Percentiles rank a stretch among this genome's conserved stretches.
phyloP scores from a whole-genome alignment of 2,329 filamentous ascomycete genomes.

The Nemania bipapillata region DNA sequence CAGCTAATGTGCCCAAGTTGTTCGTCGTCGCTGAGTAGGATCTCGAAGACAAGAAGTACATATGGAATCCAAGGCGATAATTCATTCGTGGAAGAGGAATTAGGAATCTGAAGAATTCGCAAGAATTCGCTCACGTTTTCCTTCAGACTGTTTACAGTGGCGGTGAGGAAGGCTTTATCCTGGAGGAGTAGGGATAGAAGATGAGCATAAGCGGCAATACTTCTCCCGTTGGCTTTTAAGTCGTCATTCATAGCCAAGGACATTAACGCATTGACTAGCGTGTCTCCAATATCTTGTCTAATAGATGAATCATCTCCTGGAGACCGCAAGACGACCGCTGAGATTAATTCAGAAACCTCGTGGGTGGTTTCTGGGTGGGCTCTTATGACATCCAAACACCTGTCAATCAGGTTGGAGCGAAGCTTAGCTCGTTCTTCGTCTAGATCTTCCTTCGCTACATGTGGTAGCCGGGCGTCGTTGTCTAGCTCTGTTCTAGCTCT shows the following conservation, averaged over 20 bases:
- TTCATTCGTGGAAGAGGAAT: constrained; percentile 75
- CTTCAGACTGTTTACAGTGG: constrained; percentile 77
- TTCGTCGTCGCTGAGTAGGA: constrained; percentile 87
- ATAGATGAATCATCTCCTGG: constrained; percentile 61
- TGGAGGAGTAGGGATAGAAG: constrained; percentile 88
- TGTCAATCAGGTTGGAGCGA: constrained; percentile 82
- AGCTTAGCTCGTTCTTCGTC: constrained; percentile 79
- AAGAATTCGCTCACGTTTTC: constrained; percentile 81
- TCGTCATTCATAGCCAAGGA: constrained; percentile 71
- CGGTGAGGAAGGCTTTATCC: constrained; percentile 81
- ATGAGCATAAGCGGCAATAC: constrained; percentile 89
- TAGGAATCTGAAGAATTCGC: constrained; percentile 77
- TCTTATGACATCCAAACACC: constrained; percentile 88
- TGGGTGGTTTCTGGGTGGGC: constrained; percentile 89
- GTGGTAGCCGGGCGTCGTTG: constrained; percentile 42
- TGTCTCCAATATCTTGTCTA: constrained; percentile 80
- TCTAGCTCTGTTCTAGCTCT: constrained; percentile 39
- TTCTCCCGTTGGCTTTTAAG: constrained; percentile 68
- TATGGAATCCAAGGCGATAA: constrained; percentile 93
- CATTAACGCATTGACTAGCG: constrained; percentile 84
- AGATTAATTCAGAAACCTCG: constrained; percentile 88
- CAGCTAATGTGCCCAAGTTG: constrained; percentile 80
- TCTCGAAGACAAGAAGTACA: constrained; percentile 88
- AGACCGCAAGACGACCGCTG: constrained; percentile 72
- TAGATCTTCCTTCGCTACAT: constrained; percentile 78